Base-by-base conservation (phyloP, 371 early-diverging fungal species). In the Mortierella sp. region DNA sequence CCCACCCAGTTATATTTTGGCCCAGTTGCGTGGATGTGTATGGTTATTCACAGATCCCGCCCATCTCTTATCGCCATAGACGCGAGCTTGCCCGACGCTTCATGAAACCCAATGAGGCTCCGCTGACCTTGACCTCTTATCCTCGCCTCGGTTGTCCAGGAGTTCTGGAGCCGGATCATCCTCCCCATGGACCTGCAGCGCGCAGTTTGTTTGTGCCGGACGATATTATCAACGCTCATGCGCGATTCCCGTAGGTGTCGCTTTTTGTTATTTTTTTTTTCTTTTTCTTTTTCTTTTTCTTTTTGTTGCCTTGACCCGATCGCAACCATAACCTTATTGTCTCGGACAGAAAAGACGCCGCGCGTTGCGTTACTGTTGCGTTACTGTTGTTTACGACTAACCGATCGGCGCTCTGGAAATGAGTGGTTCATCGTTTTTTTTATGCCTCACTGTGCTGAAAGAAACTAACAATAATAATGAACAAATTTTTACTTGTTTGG, bases 141-240 rank as follows among this genome's bases (percentile, higher is more conserved):
- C 99, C 99, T 53, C 89, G 88, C 43, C 90, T 99, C 6, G 99
- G 99, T 47, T 90, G 90, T 70, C 84, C 85, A 30, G 86, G 89
- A 70, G 93, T 94, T 48, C 67, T 94, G 2, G 86, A 89, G 28
- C 95, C 97, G 14, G 86, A 88, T 43, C 83, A 87, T 81, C 90
- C 89, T 53, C 89, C 92, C 18, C 83, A 88, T 29, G 93, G 93
- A 7, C 74, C 83, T 61, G 90, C 90, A 18, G 87, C 91, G 55
- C 89, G 90, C 71, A 94, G 94, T 83, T 70, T 98, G 67, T 98
- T 98, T 85, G 88, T 98, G 18, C 97, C 98, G 4, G 96, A 98
- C 81, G 92, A 95, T 59, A 93, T 94, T 37, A 98, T 98, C 69
- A 96, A 95, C 74, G 95, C 95, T 7, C 99, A 99, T 76, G 96